These are phyloP conservation scores for Datisca glomerata DNA, from an alignment of 306 rosid genomes.

Conservation along the genomic window DNA sequence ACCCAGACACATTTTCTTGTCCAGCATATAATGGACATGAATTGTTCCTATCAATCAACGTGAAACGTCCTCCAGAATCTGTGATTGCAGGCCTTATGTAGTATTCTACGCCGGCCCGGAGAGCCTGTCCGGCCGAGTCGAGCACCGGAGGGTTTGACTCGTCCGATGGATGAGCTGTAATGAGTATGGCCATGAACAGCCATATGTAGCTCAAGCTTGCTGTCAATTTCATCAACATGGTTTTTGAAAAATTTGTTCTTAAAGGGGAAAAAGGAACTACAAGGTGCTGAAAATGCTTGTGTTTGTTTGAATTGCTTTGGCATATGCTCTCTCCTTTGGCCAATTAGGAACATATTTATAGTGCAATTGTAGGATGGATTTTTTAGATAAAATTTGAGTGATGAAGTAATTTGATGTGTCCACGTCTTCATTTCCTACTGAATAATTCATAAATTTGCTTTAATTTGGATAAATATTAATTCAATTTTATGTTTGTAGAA, in stretches of 20 bases:
- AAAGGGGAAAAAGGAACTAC: not conserved
- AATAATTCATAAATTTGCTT: too few species aligned
- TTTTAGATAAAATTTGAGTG: too few species aligned
- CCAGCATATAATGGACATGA: conserved; percentile 36
- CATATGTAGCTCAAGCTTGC: conserved; percentile 12
- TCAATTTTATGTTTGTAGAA: too few species aligned
- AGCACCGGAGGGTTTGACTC: conserved; percentile 14
- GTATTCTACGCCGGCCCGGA: conserved; percentile 27
- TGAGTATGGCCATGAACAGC: conserved; percentile 16
- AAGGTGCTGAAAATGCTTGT: not conserved
- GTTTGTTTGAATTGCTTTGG: too few species aligned
- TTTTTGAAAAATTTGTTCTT: not conserved
- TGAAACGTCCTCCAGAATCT: conserved; percentile 37
- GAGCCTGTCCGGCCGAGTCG: conserved; percentile 34
- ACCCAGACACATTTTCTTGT: conserved; percentile 23
- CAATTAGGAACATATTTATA: not conserved
- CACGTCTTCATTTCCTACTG: too few species aligned
- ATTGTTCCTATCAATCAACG: conserved; percentile 18
- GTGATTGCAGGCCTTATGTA: conserved; percentile 52
- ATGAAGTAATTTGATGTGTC: too few species aligned
- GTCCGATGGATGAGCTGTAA: conserved; percentile 16
- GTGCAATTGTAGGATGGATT: too few species aligned
- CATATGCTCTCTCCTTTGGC: too few species aligned
- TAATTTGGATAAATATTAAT: too few species aligned
- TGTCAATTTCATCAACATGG: not conserved